Conservation (phyloP, 2,329 filamentous ascomycete genomes). For the Shiraia sp. region DNA sequence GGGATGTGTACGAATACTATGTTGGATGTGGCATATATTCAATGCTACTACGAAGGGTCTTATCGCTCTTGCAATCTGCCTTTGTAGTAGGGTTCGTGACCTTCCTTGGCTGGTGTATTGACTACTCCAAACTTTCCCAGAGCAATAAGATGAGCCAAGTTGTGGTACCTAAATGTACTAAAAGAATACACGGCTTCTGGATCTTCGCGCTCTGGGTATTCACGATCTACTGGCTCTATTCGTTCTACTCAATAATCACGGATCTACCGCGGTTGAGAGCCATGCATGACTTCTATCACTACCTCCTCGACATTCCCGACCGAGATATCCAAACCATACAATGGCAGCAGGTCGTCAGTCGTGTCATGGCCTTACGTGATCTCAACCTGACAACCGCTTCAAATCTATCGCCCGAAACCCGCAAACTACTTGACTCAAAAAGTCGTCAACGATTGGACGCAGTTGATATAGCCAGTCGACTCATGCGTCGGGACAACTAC, state of each 20-base stretch:
- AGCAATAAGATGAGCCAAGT: conserved; percentile 66
- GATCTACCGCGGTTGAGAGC: conserved; percentile 74
- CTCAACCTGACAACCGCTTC: conserved; percentile 82
- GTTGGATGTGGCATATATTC: conserved; percentile 82
- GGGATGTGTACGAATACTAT: conserved; percentile 85
- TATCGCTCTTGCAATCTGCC: conserved; percentile 78
- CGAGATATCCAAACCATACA: conserved; percentile 92
- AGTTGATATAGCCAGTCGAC: conserved; percentile 92
- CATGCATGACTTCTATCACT: conserved; percentile 82
- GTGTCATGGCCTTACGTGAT: conserved; percentile 82
- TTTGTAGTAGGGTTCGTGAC: conserved; percentile 84
- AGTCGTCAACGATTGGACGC: conserved; percentile 94
- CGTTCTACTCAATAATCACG: conserved; percentile 72
- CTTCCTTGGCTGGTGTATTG: conserved; percentile 82
- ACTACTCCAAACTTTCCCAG: conserved; percentile 73
- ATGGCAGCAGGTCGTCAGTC: conserved; percentile 87
- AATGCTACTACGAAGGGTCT: conserved; percentile 71
- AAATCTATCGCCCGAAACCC: conserved; percentile 61
- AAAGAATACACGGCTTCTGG: conserved; percentile 72
- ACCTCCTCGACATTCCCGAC: conserved; percentile 81
- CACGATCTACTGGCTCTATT: conserved; percentile 82
- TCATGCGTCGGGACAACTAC: conserved; percentile 97
- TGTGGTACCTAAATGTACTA: conserved; percentile 74
- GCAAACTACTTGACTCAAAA: conserved; percentile 73
- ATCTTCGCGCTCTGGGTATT: conserved; percentile 83